Evolutionary conservation across 202 grass and related monocot species (phyloP).

Genomic region (Zizania palustris): DNA sequence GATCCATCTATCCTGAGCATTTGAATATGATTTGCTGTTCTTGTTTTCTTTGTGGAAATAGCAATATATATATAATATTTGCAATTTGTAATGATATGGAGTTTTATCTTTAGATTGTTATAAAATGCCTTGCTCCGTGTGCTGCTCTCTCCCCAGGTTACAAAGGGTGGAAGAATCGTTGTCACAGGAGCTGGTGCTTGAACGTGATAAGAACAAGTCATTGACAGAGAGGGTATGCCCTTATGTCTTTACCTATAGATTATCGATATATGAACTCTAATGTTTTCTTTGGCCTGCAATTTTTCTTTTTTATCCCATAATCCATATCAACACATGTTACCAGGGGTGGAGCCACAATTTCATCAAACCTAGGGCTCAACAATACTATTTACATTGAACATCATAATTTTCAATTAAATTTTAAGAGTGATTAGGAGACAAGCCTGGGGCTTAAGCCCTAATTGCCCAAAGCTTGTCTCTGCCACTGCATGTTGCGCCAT

Average conservation of each 20-base stretch:
- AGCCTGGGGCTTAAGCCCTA: too few species aligned
- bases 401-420: too few species aligned
- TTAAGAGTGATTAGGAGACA: too few species aligned
- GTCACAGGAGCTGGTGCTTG: slow-evolving; percentile 61
- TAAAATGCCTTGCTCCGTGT: slow-evolving; percentile 17
- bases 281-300: slow-evolving; percentile 1
- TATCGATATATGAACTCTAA: slow-evolving; percentile 3
- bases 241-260: slow-evolving; percentile 12
- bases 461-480: too few species aligned
- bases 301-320: background rate
- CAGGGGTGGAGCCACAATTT: too few species aligned
- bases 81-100: background rate
- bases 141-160: slow-evolving; percentile 50
- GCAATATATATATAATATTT: background rate
- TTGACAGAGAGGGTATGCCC: slow-evolving; percentile 70
- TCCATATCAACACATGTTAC: background rate
- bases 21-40: background rate
- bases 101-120: background rate
- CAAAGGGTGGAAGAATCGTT: slow-evolving; percentile 55
- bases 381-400: background rate
- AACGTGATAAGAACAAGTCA: slow-evolving; percentile 69
- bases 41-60: slow-evolving; percentile 2
- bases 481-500: background rate
- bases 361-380: too few species aligned
- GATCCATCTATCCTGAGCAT: background rate